Evolutionary conservation across 768 basidiomycete genomes (phyloP).

Genomic region (Cystobasidium ongulense): DNA sequence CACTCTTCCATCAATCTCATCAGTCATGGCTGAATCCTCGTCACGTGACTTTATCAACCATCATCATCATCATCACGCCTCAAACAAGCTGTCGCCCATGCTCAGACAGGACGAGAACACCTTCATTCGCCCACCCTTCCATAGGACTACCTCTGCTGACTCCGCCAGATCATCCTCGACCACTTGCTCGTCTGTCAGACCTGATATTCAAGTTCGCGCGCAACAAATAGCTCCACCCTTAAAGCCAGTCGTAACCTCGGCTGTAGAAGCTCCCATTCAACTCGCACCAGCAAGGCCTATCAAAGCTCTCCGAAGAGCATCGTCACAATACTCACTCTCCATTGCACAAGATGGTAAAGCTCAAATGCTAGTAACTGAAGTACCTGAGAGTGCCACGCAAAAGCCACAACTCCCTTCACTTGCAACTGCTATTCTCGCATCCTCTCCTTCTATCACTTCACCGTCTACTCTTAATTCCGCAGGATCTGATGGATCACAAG

Average conservation of each 20-base stretch:
- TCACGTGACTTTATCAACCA: background rate
- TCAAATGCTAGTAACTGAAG: background rate
- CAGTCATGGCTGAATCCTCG: background rate
- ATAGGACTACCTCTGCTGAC: background rate
- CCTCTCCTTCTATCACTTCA: background rate
- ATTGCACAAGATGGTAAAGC: constrained; percentile 2
- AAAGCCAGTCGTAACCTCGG: background rate
- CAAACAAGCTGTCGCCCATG: background rate
- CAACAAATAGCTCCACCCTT: background rate
- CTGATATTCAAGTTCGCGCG: background rate
- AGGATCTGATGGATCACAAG: background rate
- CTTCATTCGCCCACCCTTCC: background rate
- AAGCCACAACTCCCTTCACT: background rate
- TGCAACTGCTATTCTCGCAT: background rate
- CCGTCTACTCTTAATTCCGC: background rate
- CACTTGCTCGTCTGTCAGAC: background rate
- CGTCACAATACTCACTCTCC: constrained; percentile 3
- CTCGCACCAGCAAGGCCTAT: background rate
- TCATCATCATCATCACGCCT: background rate
- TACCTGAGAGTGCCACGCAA: background rate
- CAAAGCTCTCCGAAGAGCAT: background rate
- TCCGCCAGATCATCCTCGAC: background rate
- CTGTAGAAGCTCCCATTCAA: background rate
- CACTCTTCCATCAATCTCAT: background rate
- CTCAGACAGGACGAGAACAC: background rate